Percentiles rank a stretch among this genome's conserved stretches.
Evolutionary conservation across 495 filamentous ascomycete species (phyloP).

Genomic region (Talaromyces adpressus): DNA sequence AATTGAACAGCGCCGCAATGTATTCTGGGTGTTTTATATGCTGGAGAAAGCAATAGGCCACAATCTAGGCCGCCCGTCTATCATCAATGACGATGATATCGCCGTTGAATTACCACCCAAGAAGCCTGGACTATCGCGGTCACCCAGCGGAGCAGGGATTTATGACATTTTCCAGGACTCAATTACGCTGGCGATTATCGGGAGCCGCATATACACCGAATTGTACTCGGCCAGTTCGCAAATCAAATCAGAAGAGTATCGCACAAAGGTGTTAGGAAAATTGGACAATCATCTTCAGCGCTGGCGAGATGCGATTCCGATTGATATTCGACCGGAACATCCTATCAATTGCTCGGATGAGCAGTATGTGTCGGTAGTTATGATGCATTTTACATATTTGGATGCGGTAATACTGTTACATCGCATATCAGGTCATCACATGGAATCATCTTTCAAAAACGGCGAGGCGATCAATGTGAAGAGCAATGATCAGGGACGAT

Average conservation of each 20-base stretch:
- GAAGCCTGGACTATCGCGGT: not conserved
- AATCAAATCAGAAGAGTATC: conserved; percentile 1
- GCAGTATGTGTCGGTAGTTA: conserved; percentile 4
- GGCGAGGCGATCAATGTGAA: not conserved
- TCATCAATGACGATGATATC: conserved; percentile 8
- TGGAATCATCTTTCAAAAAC: not conserved
- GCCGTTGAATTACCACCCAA: conserved; percentile 4
- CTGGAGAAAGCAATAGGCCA: conserved; percentile 5
- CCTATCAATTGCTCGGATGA: conserved; percentile 4
- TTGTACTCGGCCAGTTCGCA: conserved; percentile 7
- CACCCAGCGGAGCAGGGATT: not conserved
- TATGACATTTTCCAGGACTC: conserved; percentile 8
- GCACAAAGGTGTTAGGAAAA: not conserved
- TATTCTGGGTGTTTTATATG: conserved; percentile 6
- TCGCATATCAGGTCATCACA: conserved; percentile 1
- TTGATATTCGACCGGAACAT: conserved; percentile 8
- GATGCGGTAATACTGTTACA: conserved; percentile 7
- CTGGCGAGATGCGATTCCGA: conserved; percentile 5
- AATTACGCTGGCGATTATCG: conserved; percentile 2
- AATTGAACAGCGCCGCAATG: conserved; percentile 6
- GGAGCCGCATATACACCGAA: conserved; percentile 7
- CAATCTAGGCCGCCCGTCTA: conserved; percentile 2
- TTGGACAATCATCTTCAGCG: conserved; percentile 7
- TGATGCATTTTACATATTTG: conserved; percentile 8
- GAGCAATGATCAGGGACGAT: not conserved